Evolutionary conservation across 169 alveolate species (phyloP), one percentile per base, ranked within the genome.

Genomic region (Babesia bigemina): DNA sequence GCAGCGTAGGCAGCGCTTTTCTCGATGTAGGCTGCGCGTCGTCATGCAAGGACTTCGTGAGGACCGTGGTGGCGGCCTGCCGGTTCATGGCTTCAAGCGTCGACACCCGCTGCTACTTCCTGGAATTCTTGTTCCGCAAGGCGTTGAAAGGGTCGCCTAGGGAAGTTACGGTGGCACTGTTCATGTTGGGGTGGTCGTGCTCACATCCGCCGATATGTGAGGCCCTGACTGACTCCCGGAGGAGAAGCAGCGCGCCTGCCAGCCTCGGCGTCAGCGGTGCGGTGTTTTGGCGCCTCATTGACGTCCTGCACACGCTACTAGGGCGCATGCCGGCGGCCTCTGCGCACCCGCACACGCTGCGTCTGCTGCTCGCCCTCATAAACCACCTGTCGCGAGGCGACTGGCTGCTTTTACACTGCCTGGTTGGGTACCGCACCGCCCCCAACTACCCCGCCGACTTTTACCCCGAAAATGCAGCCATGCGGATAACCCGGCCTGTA

Each of bases 101-200:
- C 3, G 24, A 52, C 16, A 56, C 84, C 0, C n/a, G 79, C 39
- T 48, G 62, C 21, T 60, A 33, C 39, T 58, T 81, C 44, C 42
- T 72, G 13, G 88, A 81, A 33, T 81, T 73, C 55, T 44, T 81
- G 60, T 81, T 63, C 73, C 61, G 76, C 24, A 81, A 81, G 44
- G 33, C 62, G 22, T 14, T 19, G 14, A 19, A 61, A 0, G 56
- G 28, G 19, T 21, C 39, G 9, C 66, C 53, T 7, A 56, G 53
- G 33, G 84, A 74, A 0, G 79, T 81, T 10, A 36, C 67, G 8
- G 83, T 72, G 11, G 62, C 88, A 0, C 26, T 81, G 42, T 81
- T 69, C 57, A 59, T 81, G 50, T 58, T 72, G 29, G 63, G 62
- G 17, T 72, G 72, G 65, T 0, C 70, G n/a, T 75, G 70, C 69